Evolutionary conservation across 345 rosid species (phyloP), one percentile per base, ranked within the genome.

Genomic region (Boechera divaricarpa): DNA sequence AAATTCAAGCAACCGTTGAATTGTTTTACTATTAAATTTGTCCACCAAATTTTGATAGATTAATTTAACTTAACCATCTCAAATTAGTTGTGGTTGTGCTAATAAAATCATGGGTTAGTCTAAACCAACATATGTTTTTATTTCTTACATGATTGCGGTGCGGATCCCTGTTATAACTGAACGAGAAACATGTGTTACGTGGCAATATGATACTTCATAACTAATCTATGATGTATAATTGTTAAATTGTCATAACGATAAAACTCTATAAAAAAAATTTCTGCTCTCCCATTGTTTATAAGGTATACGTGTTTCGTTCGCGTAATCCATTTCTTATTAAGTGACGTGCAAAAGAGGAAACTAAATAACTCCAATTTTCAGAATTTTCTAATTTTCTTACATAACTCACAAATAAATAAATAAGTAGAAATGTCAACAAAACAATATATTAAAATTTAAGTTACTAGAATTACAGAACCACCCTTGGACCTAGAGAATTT

Each of bases 271-370:
- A 28, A 32, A 16, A 16, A 16, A 16, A 16, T 16, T 16, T 16
- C 16, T 31, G 18, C 35, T 45, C 24, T 67, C 26, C n/a, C 31
- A 68, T n/a, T 69, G 56, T 51, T 55, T 38, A 44, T 53, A 36
- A 16, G 15, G 4, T 56, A 49, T 75, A 58, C 62, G 29, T 67
- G 42, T 58, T 49, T 39, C 24, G 6, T 32, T 51, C 10, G 79
- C 59, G 70, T 70, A 64, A 70, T 28, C 48, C 31, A 63, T 18
- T 45, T 77, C 66, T 77, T 77, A 26, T 63, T 77, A 77, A 53
- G 76, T 77, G 80, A 77, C 80, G 76, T 77, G 76, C 80, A 77
- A 77, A 77, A 15, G 76, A n/a, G 76, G 80, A 29, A 55, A 77
- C 13, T 63, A 52, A 55, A 55, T 35, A 77, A 56, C 28, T 60